Percentiles rank a stretch among this genome's conserved stretches.
phyloP scores from a whole-genome alignment of 2,329 filamentous ascomycete species.

The Pseudogymnoascus sp. region DNA sequence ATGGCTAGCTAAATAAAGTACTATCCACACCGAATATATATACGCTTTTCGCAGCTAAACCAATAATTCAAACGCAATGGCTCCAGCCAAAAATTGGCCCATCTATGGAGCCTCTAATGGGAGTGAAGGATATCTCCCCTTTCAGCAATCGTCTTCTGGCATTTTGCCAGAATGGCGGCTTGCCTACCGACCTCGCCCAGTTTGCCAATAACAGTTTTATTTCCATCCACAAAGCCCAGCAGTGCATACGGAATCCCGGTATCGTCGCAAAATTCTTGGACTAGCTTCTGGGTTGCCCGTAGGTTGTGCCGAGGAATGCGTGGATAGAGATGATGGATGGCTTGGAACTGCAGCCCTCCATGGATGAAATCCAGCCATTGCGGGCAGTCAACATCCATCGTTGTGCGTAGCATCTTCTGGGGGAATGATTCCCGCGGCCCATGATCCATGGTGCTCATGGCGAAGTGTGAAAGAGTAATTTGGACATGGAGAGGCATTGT shows the following conservation, averaged over 20 bases:
- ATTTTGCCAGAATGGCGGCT: conserved; percentile 69
- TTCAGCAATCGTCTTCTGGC: conserved; percentile 44
- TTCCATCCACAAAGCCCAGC: conserved; percentile 78
- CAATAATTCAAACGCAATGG: not conserved
- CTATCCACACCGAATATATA: not conserved
- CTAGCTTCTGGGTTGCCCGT: conserved; percentile 64
- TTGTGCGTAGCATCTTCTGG: conserved; percentile 84
- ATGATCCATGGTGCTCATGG: conserved; percentile 84
- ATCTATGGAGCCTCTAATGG: conserved; percentile 15
- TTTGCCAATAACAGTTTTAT: conserved; percentile 69
- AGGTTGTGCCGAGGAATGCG: conserved; percentile 81
- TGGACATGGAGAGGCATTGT: conserved; percentile 80
- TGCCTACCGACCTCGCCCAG: conserved; percentile 75
- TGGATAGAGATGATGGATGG: conserved; percentile 78
- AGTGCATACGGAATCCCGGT: conserved; percentile 78
- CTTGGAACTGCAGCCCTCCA: conserved; percentile 83
- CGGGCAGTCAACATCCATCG: conserved; percentile 88
- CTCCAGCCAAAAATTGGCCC: not conserved
- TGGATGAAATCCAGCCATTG: conserved; percentile 85
- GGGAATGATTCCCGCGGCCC: conserved; percentile 80
- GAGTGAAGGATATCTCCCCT: conserved; percentile 28
- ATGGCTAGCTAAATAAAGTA: not conserved
- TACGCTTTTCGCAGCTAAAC: not conserved
- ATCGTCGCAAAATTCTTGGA: conserved; percentile 74
- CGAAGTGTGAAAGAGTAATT: conserved; percentile 87